Evolutionary conservation across 1,284 basidiomycete species (phyloP).

Genomic region (Tilletia setariae): DNA sequence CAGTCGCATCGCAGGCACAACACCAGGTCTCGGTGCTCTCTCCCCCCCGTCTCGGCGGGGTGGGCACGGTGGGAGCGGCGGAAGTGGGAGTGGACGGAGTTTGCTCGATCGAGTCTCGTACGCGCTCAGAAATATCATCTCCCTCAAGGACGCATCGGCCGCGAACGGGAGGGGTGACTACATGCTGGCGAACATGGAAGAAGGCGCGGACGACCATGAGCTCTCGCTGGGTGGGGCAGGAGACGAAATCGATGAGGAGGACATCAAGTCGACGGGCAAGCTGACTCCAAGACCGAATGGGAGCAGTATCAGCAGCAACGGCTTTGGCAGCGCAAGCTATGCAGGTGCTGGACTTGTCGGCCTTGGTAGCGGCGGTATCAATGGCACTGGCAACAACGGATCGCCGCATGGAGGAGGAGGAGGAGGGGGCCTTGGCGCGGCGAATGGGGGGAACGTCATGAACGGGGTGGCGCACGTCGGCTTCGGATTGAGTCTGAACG

Average conservation of each 20-base stretch:
- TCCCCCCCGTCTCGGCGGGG: neutral
- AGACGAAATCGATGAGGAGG: conserved; percentile 7
- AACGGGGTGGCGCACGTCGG: too few relatives aligned
- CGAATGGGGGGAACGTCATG: too few relatives aligned
- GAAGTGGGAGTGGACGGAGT: conserved; percentile 21
- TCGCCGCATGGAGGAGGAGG: too few relatives aligned
- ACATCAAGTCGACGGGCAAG: neutral
- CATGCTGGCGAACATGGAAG: conserved; percentile 46
- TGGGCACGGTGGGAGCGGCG: neutral
- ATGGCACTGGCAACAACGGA: too few relatives aligned
- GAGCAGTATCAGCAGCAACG: neutral
- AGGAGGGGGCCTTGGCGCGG: too few relatives aligned
- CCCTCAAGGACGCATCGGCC: conserved; percentile 1
- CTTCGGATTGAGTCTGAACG: too few relatives aligned
- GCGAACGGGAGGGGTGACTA: conserved; percentile 37
- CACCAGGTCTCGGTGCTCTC: too few relatives aligned
- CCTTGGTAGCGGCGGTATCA: too few relatives aligned
- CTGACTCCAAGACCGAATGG: conserved; percentile 5
- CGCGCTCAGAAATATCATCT: conserved; percentile 1
- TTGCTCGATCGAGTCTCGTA: neutral
- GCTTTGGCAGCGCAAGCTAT: too few relatives aligned
- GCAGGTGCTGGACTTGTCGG: too few relatives aligned
- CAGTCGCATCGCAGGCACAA: neutral
- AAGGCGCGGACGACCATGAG: conserved; percentile 26
- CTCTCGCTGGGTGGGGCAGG: conserved; percentile 3